Evolutionary conservation across 83 land plant genomes (phyloP).

Genomic region (Diphasiastrum complanatum): DNA sequence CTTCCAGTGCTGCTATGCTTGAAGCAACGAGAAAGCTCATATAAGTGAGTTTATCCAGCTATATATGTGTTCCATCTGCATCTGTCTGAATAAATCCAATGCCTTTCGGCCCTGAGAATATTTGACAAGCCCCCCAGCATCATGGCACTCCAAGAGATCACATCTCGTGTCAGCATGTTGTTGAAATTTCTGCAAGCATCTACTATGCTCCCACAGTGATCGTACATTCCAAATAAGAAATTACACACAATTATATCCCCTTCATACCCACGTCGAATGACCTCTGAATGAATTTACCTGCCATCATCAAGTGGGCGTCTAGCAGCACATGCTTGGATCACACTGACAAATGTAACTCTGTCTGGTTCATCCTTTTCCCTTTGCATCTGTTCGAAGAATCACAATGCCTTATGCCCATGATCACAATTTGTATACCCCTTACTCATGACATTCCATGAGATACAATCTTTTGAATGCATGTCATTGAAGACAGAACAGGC

Average conservation of each 20-base stretch:
- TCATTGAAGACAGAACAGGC: too few relatives aligned
- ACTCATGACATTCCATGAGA: too few relatives aligned
- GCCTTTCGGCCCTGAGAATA: background rate
- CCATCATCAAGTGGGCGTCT: background rate
- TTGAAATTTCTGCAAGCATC: constrained; percentile 1
- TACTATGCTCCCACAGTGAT: constrained; percentile 7
- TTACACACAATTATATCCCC: background rate
- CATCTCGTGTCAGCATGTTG: background rate
- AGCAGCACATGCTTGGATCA: background rate
- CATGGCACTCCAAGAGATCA: constrained; percentile 11
- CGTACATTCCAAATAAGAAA: constrained; percentile 9
- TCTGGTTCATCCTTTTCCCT: background rate
- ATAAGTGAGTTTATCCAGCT: background rate
- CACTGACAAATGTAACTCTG: constrained; percentile 1
- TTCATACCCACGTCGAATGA: background rate
- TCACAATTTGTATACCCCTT: too few relatives aligned
- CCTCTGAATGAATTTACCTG: background rate
- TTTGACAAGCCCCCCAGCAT: background rate
- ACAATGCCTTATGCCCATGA: background rate
- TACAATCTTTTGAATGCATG: too few relatives aligned
- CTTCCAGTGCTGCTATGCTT: too few relatives aligned
- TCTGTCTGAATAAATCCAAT: background rate
- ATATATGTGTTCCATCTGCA: background rate
- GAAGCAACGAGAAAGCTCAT: too few relatives aligned
- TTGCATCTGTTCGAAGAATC: background rate